These are phyloP conservation scores for Choricystis sp. DNA, from an alignment of 139 green algal genomes.

Conservation along the genomic window DNA sequence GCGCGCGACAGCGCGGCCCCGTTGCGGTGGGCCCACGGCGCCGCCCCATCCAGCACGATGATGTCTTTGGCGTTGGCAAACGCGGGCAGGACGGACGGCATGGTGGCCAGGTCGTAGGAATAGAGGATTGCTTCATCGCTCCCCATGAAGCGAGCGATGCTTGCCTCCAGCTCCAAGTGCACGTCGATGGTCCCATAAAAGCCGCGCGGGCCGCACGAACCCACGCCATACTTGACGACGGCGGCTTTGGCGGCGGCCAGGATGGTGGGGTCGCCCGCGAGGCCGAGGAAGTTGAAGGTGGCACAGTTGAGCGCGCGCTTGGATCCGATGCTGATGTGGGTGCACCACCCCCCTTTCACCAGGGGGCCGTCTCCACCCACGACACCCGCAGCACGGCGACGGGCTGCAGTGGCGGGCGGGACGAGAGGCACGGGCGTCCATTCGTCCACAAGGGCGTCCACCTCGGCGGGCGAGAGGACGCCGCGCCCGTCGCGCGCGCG, in stretches of 20 bases:
- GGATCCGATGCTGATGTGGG: too few relatives aligned
- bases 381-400: slow-evolving; percentile 38
- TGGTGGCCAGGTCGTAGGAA: slow-evolving; percentile 82
- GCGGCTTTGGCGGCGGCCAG: slow-evolving; percentile 18
- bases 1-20: slow-evolving; percentile 51
- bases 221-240: slow-evolving; percentile 86
- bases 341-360: slow-evolving; percentile 19
- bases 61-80: slow-evolving; percentile 82
- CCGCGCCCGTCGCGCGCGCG: too few relatives aligned
- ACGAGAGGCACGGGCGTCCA: slow-evolving; percentile 75
- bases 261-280: slow-evolving; percentile 35
- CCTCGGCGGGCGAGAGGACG: slow-evolving; percentile 34
- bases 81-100: slow-evolving; percentile 76
- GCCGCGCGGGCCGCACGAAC: slow-evolving; percentile 87
- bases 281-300: slow-evolving; percentile 69
- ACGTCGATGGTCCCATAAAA: slow-evolving; percentile 99
- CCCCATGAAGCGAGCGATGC: slow-evolving; percentile 61
- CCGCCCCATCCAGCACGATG: slow-evolving; percentile 37
- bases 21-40: slow-evolving; percentile 16
- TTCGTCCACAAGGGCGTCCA: slow-evolving; percentile 66
- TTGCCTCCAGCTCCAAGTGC: slow-evolving; percentile 71
- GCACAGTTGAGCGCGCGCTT: slow-evolving; percentile 57
- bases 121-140: slow-evolving; percentile 81
- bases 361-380: slow-evolving; percentile 1
- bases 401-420: slow-evolving; percentile 16